Evolutionary conservation across 768 basidiomycete species (phyloP).

Genomic region (Plicaturopsis crispa): DNA sequence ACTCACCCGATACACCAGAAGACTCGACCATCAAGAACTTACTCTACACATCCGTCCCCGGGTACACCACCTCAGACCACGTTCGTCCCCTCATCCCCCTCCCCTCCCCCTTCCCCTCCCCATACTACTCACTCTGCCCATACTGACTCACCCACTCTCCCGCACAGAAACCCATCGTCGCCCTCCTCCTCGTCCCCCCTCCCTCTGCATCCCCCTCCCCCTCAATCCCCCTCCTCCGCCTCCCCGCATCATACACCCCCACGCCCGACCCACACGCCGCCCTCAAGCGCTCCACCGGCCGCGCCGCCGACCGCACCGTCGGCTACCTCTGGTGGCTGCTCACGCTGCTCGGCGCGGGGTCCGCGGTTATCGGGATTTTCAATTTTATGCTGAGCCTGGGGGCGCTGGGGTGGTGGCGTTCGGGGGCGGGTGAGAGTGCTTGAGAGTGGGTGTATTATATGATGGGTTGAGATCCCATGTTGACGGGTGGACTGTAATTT

Average conservation of each 20-base stretch:
- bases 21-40: slow-evolving; percentile 53
- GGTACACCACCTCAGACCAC: slow-evolving; percentile 88
- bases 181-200: slow-evolving; percentile 57
- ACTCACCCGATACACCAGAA: slow-evolving; percentile 44
- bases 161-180: slow-evolving; percentile 83
- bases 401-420: slow-evolving; percentile 55
- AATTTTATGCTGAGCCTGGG: slow-evolving; percentile 66
- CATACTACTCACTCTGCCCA: neutral
- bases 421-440: slow-evolving; percentile 1
- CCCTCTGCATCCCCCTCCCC: slow-evolving; percentile 21
- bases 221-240: slow-evolving; percentile 33
- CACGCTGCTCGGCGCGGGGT: slow-evolving; percentile 71
- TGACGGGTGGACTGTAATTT: neutral
- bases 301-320: slow-evolving; percentile 60
- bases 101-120: slow-evolving; percentile 1
- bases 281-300: slow-evolving; percentile 60
- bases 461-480: neutral
- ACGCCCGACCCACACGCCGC: slow-evolving; percentile 43
- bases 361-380: slow-evolving; percentile 57
- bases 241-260: slow-evolving; percentile 45
- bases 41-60: slow-evolving; percentile 73
- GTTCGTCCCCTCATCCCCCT: slow-evolving; percentile 31
- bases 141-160: slow-evolving; percentile 8
- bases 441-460: neutral
- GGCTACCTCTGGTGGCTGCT: slow-evolving; percentile 79